phyloP scores from a whole-genome alignment of 306 rosid species.

The Rosa multiflora region DNA sequence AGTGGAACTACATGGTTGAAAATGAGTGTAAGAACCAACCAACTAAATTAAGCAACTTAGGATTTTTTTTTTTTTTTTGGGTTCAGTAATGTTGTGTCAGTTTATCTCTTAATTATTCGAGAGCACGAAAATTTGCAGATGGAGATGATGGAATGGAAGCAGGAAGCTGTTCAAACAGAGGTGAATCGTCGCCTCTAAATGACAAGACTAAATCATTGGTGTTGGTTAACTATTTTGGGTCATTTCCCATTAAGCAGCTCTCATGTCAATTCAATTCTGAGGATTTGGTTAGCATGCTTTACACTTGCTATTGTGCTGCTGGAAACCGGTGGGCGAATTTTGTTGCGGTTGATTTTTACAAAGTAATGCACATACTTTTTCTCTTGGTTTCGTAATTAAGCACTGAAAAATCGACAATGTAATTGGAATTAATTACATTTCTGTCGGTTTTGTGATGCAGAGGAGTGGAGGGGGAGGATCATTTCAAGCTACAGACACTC shows the following conservation, averaged over 20 bases:
- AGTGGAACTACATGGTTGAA: slow-evolving; percentile 90
- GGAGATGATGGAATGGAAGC: slow-evolving; percentile 72
- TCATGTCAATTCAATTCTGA: slow-evolving; percentile 59
- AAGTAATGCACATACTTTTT: slow-evolving; percentile 31
- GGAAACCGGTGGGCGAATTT: slow-evolving; percentile 81
- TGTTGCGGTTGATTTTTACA: slow-evolving; percentile 69
- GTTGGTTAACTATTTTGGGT: slow-evolving; percentile 62
- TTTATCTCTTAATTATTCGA: background rate
- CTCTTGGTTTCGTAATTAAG: background rate
- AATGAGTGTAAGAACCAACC: slow-evolving; percentile 59
- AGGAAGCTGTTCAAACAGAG: slow-evolving; percentile 75
- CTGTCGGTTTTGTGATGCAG: slow-evolving; percentile 34
- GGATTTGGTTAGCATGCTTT: slow-evolving; percentile 51
- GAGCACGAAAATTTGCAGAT: slow-evolving; percentile 42
- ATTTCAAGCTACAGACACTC: slow-evolving; percentile 69
- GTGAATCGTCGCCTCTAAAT: slow-evolving; percentile 61
- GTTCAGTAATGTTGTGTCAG: background rate
- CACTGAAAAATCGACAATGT: background rate
- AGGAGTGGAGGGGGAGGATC: slow-evolving; percentile 89
- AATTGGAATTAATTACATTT: background rate
- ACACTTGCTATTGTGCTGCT: slow-evolving; percentile 63
- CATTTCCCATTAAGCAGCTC: slow-evolving; percentile 47
- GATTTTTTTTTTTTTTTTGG: background rate
- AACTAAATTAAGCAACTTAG: background rate
- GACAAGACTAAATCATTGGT: slow-evolving; percentile 74